Evolutionary conservation across 108 stramenopile genomes (phyloP), one percentile per base, ranked within the genome.

Genomic region (Bacterosira constricta): DNA sequence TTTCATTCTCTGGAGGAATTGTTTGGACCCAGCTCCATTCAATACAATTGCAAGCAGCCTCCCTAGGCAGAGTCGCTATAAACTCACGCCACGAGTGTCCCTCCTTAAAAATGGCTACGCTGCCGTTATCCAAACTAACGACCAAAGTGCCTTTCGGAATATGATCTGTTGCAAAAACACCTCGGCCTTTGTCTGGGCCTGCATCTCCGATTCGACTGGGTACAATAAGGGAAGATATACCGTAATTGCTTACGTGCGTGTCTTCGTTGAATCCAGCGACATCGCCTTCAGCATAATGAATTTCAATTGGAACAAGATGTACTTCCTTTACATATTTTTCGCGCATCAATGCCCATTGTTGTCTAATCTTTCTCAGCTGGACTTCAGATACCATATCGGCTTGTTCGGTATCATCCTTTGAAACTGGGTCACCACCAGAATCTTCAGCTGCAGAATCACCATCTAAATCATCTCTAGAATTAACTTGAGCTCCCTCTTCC

Each of bases 41-140:
- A 31, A 68, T 68, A 45, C 63, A 61, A 64, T 77, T 69, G 37
- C 76, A 77, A 20, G 54, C 76, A 2, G 59, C 63, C 20, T 69
- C 66, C 20, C 51, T 47, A 5, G 75, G 75, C 29, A 77, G 38
- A 9, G 75, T 58, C 13, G 47, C 75, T 4, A 39, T 67, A 39
- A 77, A 77, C 31, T 63, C 55, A 6, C 75, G 75, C 66, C 67
- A 77, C 1, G 75, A 61, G 25, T 63, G 67, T 32, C 75, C 75
- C 21, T 66, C 75, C 46, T 77, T 77, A 34, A 77, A 77, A 20
- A 77, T 38, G 15, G 52, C 75, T 36, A 66, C 49, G 31, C 57
- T 38, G 12, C 65, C 75, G 38, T 50, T 69, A 26, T 77, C 67
- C 15, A 60, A 36, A 44, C 63, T 77, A 21, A 60, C 13, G 11